Evolutionary conservation across 2,329 filamentous ascomycete genomes (phyloP), one percentile per base, ranked within the genome.

Genomic region (Colletotrichum tropicicola): DNA sequence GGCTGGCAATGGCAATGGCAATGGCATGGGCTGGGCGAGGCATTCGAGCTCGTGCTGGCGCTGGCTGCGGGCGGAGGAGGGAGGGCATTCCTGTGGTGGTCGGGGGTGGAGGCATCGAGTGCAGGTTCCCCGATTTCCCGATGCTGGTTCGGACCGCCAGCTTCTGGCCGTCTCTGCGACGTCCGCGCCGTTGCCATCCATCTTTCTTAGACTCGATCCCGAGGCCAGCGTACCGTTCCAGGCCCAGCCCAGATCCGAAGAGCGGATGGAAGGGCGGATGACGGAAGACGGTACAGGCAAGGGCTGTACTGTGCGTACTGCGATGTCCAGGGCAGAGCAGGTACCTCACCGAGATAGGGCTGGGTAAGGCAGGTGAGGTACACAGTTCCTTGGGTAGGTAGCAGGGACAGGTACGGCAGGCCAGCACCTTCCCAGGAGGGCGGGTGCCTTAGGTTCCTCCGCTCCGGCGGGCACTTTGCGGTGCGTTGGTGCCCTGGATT

Each of bases 101-200:
- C 21, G 23, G 23, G 23, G 41, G 53, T 30, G 5, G 55, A 59
- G 35, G 45, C 7, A 17, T 32, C 45, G 25, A 23, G 9, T 21
- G 10, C 41, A 27, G 15, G 4, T 21, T 25, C 17, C 19, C 39
- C 39, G 15, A 41, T 44, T 43, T 32, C 25, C 35, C 25, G 23
- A 51, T 30, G 45, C 45, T 52, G 51, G 45, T 59, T 35, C 27
- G 30, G 56, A 59, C 47, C 32, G 19, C 37, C n/a, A n/a, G n/a
- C n/a, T n/a, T 25, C 13, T 23, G 17, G 35, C 23, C 19, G 21
- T 28, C 37, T 10, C 8, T 54, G 30, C 35, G 8, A 7, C 28
- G 28, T 8, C 28, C 35, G n/a, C n/a, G n/a, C n/a, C n/a, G n/a
- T n/a, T n/a, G n/a, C n/a, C n/a, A n/a, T n/a, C n/a, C n/a, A n/a